Evolutionary conservation across 768 basidiomycete species (phyloP).

Genomic region (Gymnopilus junonius): DNA sequence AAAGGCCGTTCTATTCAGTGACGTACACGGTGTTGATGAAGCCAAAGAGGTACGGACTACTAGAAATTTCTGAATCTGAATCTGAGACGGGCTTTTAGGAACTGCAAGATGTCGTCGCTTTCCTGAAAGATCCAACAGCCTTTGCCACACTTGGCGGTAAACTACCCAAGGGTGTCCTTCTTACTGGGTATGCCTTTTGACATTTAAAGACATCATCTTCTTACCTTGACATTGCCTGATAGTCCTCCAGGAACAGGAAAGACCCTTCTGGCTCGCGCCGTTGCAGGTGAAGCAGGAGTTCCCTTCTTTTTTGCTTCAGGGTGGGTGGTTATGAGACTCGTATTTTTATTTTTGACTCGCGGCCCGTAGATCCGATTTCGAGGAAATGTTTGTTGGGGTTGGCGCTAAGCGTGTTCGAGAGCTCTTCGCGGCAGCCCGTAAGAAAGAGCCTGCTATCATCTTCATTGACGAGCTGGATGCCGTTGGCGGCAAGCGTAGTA

Average conservation of each 20-base stretch:
- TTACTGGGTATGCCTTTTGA: constrained; percentile 62
- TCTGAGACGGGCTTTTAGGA: constrained; percentile 51
- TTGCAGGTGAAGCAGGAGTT: constrained; percentile 97
- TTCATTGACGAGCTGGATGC: constrained; percentile 97
- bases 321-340: constrained; percentile 38
- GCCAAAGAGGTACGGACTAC: constrained; percentile 77
- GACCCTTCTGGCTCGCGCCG: constrained; percentile 93
- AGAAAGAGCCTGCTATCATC: constrained; percentile 87
- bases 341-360: constrained; percentile 11
- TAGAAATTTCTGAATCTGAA: background rate
- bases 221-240: constrained; percentile 12
- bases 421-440: constrained; percentile 84
- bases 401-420: constrained; percentile 90
- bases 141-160: constrained; percentile 94
- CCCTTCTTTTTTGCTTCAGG: constrained; percentile 99
- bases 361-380: constrained; percentile 80
- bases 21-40: constrained; percentile 98
- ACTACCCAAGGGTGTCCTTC: constrained; percentile 90
- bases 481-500: constrained; percentile 87
- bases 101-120: constrained; percentile 92
- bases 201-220: background rate
- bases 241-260: constrained; percentile 98
- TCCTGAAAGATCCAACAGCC: constrained; percentile 89
- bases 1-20: constrained; percentile 86
- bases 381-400: constrained; percentile 97